Evolutionary conservation across 2,329 filamentous ascomycete species (phyloP).

Genomic region (Ophiostoma piceae): DNA sequence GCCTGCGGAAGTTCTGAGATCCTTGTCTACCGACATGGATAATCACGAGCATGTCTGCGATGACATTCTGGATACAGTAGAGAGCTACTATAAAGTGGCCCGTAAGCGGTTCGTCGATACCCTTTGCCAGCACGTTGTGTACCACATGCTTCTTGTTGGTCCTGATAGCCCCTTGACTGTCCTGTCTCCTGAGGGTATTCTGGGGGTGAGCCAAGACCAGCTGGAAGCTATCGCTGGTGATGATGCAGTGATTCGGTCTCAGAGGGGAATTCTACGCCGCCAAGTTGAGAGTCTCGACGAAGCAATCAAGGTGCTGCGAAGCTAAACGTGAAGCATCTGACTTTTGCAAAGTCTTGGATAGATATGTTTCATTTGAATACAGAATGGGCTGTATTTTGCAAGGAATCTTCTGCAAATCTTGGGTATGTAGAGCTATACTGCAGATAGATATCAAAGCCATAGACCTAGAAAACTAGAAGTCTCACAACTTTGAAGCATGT

Average conservation of each 20-base stretch:
- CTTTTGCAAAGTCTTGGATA: neutral
- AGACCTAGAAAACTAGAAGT: neutral
- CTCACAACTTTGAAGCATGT: neutral
- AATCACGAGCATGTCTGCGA: conserved; percentile 32
- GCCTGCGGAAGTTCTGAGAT: neutral
- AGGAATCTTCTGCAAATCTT: too few relatives aligned
- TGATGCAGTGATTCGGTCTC: conserved; percentile 39
- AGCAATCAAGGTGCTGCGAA: conserved; percentile 31
- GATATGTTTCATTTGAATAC: neutral
- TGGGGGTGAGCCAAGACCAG: conserved; percentile 43
- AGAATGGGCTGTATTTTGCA: neutral
- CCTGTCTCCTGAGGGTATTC: conserved; percentile 49
- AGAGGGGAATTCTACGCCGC: conserved; percentile 40
- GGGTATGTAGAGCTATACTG: too few relatives aligned
- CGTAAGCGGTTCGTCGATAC: conserved; percentile 59
- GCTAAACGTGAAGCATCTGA: conserved; percentile 35
- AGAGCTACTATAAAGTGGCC: conserved; percentile 58
- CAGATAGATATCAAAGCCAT: too few relatives aligned
- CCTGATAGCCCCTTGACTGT: conserved; percentile 47
- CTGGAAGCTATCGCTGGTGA: conserved; percentile 56
- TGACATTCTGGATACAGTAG: conserved; percentile 56
- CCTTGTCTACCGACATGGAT: conserved; percentile 22
- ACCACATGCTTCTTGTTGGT: conserved; percentile 49
- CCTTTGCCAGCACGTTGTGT: conserved; percentile 50
- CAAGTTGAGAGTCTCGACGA: conserved; percentile 44